Evolutionary conservation across 2,329 filamentous ascomycete species (phyloP).

Genomic region (Ophiostoma piceae): DNA sequence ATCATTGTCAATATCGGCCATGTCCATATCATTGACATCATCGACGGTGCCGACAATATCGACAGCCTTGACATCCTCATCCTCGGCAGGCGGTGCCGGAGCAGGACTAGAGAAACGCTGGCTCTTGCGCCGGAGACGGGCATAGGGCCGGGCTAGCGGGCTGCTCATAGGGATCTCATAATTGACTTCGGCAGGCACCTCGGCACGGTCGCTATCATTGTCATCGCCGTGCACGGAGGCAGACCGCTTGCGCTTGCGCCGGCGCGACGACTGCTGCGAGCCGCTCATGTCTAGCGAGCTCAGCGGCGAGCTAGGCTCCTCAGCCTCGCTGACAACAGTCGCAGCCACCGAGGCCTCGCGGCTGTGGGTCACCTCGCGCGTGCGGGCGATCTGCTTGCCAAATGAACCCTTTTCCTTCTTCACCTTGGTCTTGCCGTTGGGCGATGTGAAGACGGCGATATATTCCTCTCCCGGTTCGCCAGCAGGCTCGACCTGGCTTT

Average conservation of each 20-base stretch:
- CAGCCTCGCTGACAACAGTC: conserved; percentile 23
- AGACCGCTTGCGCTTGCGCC: conserved; percentile 26
- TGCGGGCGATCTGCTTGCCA: not conserved
- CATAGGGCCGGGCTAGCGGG: not conserved
- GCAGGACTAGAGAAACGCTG: not conserved
- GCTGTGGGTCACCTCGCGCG: not conserved
- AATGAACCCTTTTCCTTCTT: conserved; percentile 16
- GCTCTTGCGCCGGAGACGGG: conserved; percentile 10
- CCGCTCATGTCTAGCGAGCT: conserved; percentile 17
- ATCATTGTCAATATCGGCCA: conserved; percentile 5
- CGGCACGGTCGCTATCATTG: not conserved
- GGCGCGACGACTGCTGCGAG: conserved; percentile 7
- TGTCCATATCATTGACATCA: not conserved
- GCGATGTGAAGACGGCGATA: conserved; percentile 32
- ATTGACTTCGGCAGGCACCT: not conserved
- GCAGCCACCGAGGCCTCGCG: conserved; percentile 14
- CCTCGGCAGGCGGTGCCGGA: not conserved
- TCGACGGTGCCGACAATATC: not conserved
- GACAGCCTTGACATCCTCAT: not conserved
- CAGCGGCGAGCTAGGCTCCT: conserved; percentile 16
- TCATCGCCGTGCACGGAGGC: conserved; percentile 20
- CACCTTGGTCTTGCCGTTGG: conserved; percentile 16
- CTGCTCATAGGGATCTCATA: not conserved
- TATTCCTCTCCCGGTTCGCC: conserved; percentile 25
- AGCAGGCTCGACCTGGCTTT: conserved; percentile 26